These are phyloP conservation scores for Planoprotostelium fungivorum DNA, from an alignment of 78 protist species.

Conservation along the genomic window DNA sequence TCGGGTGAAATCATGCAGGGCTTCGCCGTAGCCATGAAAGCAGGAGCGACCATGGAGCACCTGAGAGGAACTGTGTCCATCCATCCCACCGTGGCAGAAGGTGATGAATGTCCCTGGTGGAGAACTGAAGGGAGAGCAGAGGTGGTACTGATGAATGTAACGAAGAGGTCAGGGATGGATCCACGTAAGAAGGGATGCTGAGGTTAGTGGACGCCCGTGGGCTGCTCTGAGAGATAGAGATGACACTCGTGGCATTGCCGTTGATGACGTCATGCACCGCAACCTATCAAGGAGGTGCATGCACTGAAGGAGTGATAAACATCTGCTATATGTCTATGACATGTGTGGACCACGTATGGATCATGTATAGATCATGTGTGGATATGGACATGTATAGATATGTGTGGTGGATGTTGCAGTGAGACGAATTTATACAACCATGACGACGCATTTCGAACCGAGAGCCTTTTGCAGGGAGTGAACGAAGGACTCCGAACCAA, in stretches of 20 bases:
- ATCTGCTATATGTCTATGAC: too few species aligned
- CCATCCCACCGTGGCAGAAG: conserved; percentile 90
- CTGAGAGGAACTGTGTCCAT: conserved; percentile 86
- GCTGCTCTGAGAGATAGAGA: too few species aligned
- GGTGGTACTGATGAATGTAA: conserved; percentile 55
- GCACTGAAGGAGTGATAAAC: too few species aligned
- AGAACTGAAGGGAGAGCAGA: conserved; percentile 22
- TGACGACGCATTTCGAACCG: not conserved
- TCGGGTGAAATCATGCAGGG: conserved; percentile 94
- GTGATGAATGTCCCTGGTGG: not conserved
- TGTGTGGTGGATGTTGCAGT: too few species aligned
- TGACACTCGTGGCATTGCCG: too few species aligned
- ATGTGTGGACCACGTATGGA: too few species aligned
- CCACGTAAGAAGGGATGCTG: conserved; percentile 78
- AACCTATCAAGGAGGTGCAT: too few species aligned
- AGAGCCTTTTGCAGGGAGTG: not conserved
- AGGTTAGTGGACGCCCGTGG: conserved; percentile 46
- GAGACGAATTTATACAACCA: too few species aligned
- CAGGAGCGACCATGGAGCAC: conserved; percentile 71
- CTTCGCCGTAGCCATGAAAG: conserved; percentile 18
- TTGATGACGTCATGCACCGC: too few species aligned
- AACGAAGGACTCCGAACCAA: not conserved
- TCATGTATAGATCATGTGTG: too few species aligned
- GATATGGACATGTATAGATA: too few species aligned
- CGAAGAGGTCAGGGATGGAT: conserved; percentile 58